A percentile compares a stretch with the other conserved stretches of the same genome.
Evolutionary conservation across 2,329 filamentous ascomycete species (phyloP).

Genomic region (Malbranchea zuffiana): DNA sequence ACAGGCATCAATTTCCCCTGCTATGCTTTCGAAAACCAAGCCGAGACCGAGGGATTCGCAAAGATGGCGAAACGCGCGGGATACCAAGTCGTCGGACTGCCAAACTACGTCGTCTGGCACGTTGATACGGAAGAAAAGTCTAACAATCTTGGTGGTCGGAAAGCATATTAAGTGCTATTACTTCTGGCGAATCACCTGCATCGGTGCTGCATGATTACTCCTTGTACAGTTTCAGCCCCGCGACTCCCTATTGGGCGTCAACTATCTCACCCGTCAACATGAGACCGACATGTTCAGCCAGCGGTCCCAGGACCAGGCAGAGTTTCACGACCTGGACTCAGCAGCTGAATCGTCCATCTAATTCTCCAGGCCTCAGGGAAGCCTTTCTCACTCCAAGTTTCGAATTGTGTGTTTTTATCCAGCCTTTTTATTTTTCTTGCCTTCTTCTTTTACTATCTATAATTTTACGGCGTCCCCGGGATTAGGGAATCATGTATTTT

Average conservation of each 20-base stretch:
- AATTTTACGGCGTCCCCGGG: no score
- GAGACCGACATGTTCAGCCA: neutral
- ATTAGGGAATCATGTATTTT: no score
- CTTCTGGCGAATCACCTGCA: no score
- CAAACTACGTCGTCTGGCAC: slow-evolving; percentile 98
- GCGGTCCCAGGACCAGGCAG: neutral
- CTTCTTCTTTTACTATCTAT: neutral
- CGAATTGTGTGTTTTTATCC: neutral
- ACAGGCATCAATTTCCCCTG: slow-evolving; percentile 92
- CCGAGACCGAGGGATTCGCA: slow-evolving; percentile 95
- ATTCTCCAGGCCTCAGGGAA: neutral
- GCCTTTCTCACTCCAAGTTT: neutral
- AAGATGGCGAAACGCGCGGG: slow-evolving; percentile 97
- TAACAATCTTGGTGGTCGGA: slow-evolving; percentile 50
- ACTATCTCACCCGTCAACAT: neutral
- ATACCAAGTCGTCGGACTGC: slow-evolving; percentile 81
- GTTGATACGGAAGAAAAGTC: slow-evolving; percentile 93
- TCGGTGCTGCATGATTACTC: no score
- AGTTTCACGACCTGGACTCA: neutral
- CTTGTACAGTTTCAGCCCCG: no score
- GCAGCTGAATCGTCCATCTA: neutral
- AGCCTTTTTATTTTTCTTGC: neutral
- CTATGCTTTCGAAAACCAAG: slow-evolving; percentile 97
- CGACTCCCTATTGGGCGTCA: neutral
- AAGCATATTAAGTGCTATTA: slow-evolving; percentile 23